Conservation (phyloP, 2,329 filamentous ascomycete species). For the Aspergillus ibericus region DNA sequence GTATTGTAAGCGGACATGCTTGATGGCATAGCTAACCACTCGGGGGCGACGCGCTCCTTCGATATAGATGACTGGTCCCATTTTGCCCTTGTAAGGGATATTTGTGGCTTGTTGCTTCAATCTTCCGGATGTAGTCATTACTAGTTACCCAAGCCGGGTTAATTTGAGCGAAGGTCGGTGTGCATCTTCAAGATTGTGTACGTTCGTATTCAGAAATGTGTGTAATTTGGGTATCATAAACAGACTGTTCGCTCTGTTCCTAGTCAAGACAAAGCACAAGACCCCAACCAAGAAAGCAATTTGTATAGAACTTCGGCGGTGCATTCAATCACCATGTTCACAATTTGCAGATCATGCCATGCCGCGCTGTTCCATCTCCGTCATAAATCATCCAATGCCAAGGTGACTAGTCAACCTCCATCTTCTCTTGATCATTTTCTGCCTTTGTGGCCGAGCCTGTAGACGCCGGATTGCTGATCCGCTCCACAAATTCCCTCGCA, state of each 20-base stretch:
- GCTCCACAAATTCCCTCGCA: conserved; percentile 57
- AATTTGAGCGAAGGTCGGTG: no score
- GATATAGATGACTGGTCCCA: no score
- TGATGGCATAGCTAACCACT: not conserved
- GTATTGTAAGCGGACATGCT: not conserved
- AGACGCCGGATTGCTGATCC: conserved; percentile 25
- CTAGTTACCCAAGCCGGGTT: no score
- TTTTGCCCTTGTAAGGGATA: no score
- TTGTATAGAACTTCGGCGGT: no score
- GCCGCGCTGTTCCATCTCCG: not conserved
- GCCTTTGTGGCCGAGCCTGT: conserved; percentile 12
- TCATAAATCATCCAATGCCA: not conserved
- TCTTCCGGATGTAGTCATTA: no score
- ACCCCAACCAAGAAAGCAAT: not conserved
- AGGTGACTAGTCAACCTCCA: conserved; percentile 39
- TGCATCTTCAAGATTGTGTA: not conserved
- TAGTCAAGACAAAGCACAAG: no score
- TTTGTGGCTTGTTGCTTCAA: no score
- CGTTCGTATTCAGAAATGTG: not conserved
- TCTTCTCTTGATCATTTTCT: conserved; percentile 29
- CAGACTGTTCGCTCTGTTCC: not conserved
- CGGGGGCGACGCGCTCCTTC: no score
- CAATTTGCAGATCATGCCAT: not conserved
- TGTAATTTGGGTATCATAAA: conserved; percentile 24
- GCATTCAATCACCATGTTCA: not conserved